Evolutionary conservation across 202 grass and related monocot species (phyloP), one percentile per base, ranked within the genome.

Genomic region (Setaria viridis): DNA sequence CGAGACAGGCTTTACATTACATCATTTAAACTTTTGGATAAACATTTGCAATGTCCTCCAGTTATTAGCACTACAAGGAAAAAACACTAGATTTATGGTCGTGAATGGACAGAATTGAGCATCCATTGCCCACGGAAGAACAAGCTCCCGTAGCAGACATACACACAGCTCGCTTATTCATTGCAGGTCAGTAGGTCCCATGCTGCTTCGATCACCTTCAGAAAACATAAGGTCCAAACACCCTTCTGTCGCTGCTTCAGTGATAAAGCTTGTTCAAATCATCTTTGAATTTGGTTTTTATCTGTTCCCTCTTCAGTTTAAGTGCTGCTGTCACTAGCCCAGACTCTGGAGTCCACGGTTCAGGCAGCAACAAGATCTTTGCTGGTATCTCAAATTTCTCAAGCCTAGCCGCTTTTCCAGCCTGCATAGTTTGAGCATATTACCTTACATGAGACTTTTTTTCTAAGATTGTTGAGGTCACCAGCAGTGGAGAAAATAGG

Each of bases 281-380:
- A 62, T 88, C 82, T 68, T 92, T 92, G 50, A 92, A 95, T 84
- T 90, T 95, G 64, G 76, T 68, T 79, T 95, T 95, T 70, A 95
- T 15, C 15, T 83, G 78, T 67, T 97, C 94, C 74, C 91, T 91
- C 85, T 94, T 97, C 42, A 94, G 80, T 74, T 97, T 94, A 60
- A 94, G 84, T 2, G 89, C 94, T 2, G 89, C 94, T 2, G 94
- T 94, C 62, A 97, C 91, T 19, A 97, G 80, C 50, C 94, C 94
- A 30, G 94, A 88, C 39, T 97, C 94, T 11, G 89, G 94, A 12
- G 94, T 97, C 94, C 94, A 97, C 30, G 85, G 85, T 78, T 94
- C 94, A 55, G 87, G 76, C 66, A 97, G 69, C 74, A 97, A 59
- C 49, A 82, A 10, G 25, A 97, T 87, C 81, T 90, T 97, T 3